phyloP scores from a whole-genome alignment of 139 green algal species.

The Auxenochlorella pyrenoidosa region DNA sequence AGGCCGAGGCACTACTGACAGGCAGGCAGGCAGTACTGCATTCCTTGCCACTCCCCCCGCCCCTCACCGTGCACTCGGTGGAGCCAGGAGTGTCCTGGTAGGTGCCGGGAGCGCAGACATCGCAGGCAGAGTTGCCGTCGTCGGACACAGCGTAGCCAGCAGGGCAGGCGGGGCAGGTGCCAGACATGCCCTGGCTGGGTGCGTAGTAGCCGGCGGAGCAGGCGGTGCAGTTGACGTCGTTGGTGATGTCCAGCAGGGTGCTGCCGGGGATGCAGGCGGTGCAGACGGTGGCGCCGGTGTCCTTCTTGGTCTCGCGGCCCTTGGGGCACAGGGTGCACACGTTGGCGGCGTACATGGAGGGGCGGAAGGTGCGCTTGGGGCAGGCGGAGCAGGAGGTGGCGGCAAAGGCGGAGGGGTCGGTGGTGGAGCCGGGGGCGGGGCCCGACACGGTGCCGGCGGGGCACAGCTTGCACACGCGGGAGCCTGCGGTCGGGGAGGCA shows the following conservation, averaged over 20 bases:
- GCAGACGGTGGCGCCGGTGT: not conserved
- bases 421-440: not conserved
- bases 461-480: not conserved
- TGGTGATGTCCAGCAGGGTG: not conserved
- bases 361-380: conserved; percentile 5
- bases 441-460: not conserved
- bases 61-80: not conserved
- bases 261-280: not conserved
- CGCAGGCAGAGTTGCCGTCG: not conserved
- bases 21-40: no score
- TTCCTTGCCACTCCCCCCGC: no score
- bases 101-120: not conserved
- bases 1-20: no score
- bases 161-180: conserved; percentile 5
- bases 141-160: not conserved
- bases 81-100: not conserved
- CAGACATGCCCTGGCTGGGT: not conserved
- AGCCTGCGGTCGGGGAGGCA: not conserved
- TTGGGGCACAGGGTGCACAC: not conserved
- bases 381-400: not conserved
- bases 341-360: conserved; percentile 4
- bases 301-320: not conserved
- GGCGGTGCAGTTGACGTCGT: not conserved
- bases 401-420: not conserved
- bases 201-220: not conserved